Percentiles rank a stretch among this genome's conserved stretches.
Evolutionary conservation across 2,329 filamentous ascomycete genomes (phyloP).

Genomic region (Aspergillus piperis): DNA sequence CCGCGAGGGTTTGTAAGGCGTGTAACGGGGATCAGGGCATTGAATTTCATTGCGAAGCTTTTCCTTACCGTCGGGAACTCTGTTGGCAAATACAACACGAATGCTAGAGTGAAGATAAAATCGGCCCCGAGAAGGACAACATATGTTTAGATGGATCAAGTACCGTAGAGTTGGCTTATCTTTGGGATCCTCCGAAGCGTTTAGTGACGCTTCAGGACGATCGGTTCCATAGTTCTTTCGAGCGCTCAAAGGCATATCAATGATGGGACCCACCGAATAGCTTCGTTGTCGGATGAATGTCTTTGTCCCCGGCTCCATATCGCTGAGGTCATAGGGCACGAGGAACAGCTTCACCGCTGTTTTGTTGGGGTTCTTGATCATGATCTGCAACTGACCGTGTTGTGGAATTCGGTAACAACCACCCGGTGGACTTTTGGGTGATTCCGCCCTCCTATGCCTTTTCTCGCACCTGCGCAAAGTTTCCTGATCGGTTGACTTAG

Average conservation of each 20-base stretch:
- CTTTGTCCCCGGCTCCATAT: constrained; percentile 92
- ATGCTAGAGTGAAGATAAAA: constrained; percentile 91
- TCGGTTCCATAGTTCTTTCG: constrained; percentile 52
- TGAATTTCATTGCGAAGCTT: constrained; percentile 88
- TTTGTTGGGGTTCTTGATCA: constrained; percentile 98
- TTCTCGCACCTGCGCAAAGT: constrained; percentile 55
- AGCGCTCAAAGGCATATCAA: constrained; percentile 64
- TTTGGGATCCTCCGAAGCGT: constrained; percentile 39
- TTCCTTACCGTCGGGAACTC: constrained; percentile 93
- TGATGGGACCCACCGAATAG: constrained; percentile 83
- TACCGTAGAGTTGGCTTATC: constrained; percentile 77
- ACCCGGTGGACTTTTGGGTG: constrained; percentile 71
- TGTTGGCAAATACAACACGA: constrained; percentile 92
- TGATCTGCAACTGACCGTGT: constrained; percentile 90
- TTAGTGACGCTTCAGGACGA: constrained; percentile 55
- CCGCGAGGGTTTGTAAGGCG: constrained; percentile 70
- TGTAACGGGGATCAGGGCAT: constrained; percentile 82
- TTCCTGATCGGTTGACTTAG: constrained; percentile 28
- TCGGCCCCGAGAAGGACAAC: constrained; percentile 77
- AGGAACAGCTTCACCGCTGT: constrained; percentile 96
- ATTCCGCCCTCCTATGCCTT: constrained; percentile 60
- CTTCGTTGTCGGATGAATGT: constrained; percentile 94
- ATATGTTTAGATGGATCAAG: constrained; percentile 89
- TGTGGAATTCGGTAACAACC: constrained; percentile 93
- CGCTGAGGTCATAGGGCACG: constrained; percentile 85